Conservation (phyloP, 768 basidiomycete genomes). For the Lactarius trivialis region DNA sequence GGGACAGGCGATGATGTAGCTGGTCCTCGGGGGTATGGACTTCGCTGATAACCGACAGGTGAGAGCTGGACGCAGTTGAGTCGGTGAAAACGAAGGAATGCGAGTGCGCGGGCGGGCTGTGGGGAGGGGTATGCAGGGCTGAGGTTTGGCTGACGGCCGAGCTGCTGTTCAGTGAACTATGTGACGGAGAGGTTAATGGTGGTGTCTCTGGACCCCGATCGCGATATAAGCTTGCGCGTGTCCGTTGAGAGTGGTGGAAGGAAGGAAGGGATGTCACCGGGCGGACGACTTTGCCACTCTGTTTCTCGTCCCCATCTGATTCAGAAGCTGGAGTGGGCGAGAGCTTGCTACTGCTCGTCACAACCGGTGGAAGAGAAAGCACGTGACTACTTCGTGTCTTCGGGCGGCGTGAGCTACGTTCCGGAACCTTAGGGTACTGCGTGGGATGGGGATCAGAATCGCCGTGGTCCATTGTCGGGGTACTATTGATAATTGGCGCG, state of each 20-base stretch:
- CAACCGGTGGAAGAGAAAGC: not conserved
- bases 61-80: not conserved
- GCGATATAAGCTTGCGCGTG: not conserved
- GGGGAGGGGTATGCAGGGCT: constrained; percentile 23
- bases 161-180: constrained; percentile 26
- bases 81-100: constrained; percentile 7
- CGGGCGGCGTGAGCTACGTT: not conserved
- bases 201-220: constrained; percentile 7
- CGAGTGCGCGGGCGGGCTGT: constrained; percentile 10
- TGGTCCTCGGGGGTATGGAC: constrained; percentile 2
- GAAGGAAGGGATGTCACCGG: constrained; percentile 6
- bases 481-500: not conserved
- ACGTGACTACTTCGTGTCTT: not conserved
- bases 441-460: not conserved
- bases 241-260: constrained; percentile 1
- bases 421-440: not conserved
- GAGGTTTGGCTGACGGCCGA: constrained; percentile 4
- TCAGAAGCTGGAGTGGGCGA: constrained; percentile 8
- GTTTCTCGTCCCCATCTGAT: constrained; percentile 3
- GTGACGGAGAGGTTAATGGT: constrained; percentile 26
- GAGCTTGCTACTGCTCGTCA: not conserved
- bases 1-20: not conserved
- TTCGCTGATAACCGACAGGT: constrained; percentile 18
- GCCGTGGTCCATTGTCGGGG: not conserved
- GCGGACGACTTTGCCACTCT: not conserved